These are phyloP conservation scores for Collybia nuda DNA, from an alignment of 768 basidiomycete genomes.

Conservation along the genomic window DNA sequence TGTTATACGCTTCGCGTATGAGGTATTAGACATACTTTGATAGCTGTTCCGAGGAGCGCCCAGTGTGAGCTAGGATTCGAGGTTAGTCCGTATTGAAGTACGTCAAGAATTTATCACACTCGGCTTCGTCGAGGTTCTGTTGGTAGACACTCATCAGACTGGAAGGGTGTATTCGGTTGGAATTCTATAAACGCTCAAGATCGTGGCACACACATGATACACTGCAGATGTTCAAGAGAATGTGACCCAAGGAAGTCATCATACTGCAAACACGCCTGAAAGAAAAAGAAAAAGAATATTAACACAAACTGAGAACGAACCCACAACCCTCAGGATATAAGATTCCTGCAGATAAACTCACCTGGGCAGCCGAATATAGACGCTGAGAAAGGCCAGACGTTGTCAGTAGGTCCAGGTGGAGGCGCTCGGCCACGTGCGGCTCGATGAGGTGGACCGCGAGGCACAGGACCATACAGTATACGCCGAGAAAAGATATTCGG, in stretches of 20 bases:
- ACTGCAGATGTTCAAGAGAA: conserved; percentile 22
- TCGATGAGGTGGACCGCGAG: conserved; percentile 23
- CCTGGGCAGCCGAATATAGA: conserved; percentile 24
- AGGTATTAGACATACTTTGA: conserved; percentile 16
- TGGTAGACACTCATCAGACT: conserved; percentile 27
- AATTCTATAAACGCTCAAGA: neutral
- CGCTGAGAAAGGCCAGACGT: conserved; percentile 16
- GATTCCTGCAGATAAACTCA: neutral
- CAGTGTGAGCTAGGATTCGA: conserved; percentile 17
- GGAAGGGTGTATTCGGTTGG: neutral
- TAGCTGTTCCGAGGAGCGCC: conserved; percentile 23
- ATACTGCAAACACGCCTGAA: conserved; percentile 21
- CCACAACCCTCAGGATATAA: too few species aligned
- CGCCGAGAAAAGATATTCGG: conserved; percentile 15
- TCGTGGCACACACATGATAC: conserved; percentile 17
- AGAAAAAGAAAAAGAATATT: neutral
- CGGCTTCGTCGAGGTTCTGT: conserved; percentile 24
- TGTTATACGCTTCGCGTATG: neutral
- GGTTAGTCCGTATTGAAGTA: neutral
- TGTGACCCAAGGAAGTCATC: conserved; percentile 22
- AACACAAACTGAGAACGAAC: neutral
- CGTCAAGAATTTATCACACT: conserved; percentile 11
- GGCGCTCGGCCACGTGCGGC: conserved; percentile 12
- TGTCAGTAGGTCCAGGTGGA: conserved; percentile 13
- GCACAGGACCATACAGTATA: conserved; percentile 22